These are phyloP conservation scores for Xerophyta viscosa DNA, from an alignment of 106 monocot genomes.

Conservation along the genomic window DNA sequence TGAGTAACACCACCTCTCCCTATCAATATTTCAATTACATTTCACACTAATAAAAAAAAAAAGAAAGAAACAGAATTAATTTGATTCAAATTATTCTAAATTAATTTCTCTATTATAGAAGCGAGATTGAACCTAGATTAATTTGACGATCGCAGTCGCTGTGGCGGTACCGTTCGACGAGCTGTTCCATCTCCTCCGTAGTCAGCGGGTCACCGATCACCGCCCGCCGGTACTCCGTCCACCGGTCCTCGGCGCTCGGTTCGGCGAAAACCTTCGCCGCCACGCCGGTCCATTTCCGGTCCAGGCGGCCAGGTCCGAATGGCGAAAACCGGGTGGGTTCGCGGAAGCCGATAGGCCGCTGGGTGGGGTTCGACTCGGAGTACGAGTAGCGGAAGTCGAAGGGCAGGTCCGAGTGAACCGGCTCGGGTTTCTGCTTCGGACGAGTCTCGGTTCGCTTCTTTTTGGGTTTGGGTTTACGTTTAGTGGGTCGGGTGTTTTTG, in stretches of 20 bases:
- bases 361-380: slow-evolving; percentile 54
- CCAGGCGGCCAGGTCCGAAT: slow-evolving; percentile 81
- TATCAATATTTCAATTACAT: slow-evolving; percentile 5
- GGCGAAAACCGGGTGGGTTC: slow-evolving; percentile 87
- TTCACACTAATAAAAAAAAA: too few relatives aligned
- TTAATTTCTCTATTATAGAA: too few relatives aligned
- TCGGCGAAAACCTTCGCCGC: slow-evolving; percentile 22
- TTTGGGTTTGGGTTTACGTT: not conserved
- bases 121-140: slow-evolving; percentile 81
- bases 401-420: slow-evolving; percentile 58
- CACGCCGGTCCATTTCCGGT: slow-evolving; percentile 71
- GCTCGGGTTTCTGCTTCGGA: not conserved
- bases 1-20: slow-evolving; percentile 85
- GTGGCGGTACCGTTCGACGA: slow-evolving; percentile 71
- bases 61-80: too few relatives aligned
- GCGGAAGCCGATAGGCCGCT: slow-evolving; percentile 67
- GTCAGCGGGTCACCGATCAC: slow-evolving; percentile 62
- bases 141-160: slow-evolving; percentile 75
- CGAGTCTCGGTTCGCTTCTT: not conserved
- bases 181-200: slow-evolving; percentile 54
- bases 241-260: slow-evolving; percentile 2
- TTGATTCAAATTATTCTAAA: too few relatives aligned
- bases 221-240: slow-evolving; percentile 12
- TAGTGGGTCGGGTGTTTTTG: slow-evolving; percentile 2
- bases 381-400: slow-evolving; percentile 97